phyloP scores from a whole-genome alignment of 2,329 filamentous ascomycete species.

The Tetracladium maxilliforme region DNA sequence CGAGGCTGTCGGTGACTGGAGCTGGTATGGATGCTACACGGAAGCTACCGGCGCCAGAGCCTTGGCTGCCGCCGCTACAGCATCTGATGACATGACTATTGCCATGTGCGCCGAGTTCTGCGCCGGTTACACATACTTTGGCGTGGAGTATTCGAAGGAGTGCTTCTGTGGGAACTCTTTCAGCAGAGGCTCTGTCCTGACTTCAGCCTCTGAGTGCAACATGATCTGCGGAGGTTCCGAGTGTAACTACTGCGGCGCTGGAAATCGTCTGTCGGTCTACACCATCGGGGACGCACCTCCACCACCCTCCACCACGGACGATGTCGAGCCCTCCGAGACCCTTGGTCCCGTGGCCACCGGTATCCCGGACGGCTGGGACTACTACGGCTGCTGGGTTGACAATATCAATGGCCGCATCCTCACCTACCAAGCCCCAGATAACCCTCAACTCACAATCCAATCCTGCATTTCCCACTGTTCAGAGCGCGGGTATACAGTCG shows the following conservation, averaged over 20 bases:
- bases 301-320: no score
- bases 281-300: constrained; percentile 6
- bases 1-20: no score
- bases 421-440: no score
- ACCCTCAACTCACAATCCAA: constrained; percentile 8
- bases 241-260: constrained; percentile 19
- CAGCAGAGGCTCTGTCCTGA: constrained; percentile 6
- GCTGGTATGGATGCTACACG: constrained; percentile 3
- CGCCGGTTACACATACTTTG: constrained; percentile 11
- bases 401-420: constrained; percentile 9
- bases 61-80: constrained; percentile 1
- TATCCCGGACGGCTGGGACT: constrained; percentile 10
- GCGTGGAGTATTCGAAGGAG: constrained; percentile 14
- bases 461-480: constrained; percentile 7
- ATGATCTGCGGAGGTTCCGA: no score
- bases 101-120: constrained; percentile 10
- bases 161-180: constrained; percentile 12
- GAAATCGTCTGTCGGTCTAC: constrained; percentile 12
- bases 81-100: constrained; percentile 2
- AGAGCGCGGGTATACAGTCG: constrained; percentile 6
- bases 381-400: constrained; percentile 11
- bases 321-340: no score
- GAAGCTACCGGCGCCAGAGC: constrained; percentile 2
- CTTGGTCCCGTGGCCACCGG: constrained; percentile 4
- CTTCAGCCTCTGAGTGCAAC: constrained; percentile 8